phyloP scores from a whole-genome alignment of 257 asterid genomes.

The Przewalskia tangutica region DNA sequence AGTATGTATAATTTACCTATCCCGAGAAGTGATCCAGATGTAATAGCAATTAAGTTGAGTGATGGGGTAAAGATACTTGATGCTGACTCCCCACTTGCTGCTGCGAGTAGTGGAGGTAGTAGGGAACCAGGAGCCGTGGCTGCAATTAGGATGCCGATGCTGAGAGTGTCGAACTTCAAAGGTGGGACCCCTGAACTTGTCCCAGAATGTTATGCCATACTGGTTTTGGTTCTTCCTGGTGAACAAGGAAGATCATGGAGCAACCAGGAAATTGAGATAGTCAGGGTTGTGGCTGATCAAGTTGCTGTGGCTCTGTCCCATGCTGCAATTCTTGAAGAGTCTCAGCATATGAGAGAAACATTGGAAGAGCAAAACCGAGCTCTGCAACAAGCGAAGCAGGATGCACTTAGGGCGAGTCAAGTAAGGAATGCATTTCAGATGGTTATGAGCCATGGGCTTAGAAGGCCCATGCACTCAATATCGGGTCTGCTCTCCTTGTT shows the following conservation, averaged over 20 bases:
- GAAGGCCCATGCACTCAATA: constrained; percentile 94
- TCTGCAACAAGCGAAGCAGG: constrained; percentile 68
- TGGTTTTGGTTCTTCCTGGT: constrained; percentile 74
- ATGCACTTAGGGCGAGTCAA: constrained; percentile 78
- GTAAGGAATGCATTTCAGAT: constrained; percentile 76
- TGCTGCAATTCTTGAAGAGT: constrained; percentile 95
- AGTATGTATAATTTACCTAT: constrained; percentile 21
- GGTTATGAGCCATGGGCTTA: constrained; percentile 87
- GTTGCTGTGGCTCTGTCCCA: constrained; percentile 96
- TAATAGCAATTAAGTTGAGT: constrained; percentile 47
- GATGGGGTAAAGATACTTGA: constrained; percentile 64
- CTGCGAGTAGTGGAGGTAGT: constrained; percentile 54
- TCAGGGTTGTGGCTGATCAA: constrained; percentile 86
- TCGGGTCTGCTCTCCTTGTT: constrained; percentile 65
- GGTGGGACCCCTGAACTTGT: constrained; percentile 94
- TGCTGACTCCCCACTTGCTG: constrained; percentile 56
- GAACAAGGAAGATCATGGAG: constrained; percentile 67
- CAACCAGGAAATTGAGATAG: constrained; percentile 69
- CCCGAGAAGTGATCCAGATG: constrained; percentile 54
- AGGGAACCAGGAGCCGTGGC: constrained; percentile 69
- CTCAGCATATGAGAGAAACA: constrained; percentile 75
- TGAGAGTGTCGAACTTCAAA: constrained; percentile 73
- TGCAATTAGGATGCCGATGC: constrained; percentile 94
- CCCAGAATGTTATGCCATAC: constrained; percentile 80
- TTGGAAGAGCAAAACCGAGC: constrained; percentile 76